Conservation (phyloP, 2,329 filamentous ascomycete genomes). For the Tolypocladium pustulatum region DNA sequence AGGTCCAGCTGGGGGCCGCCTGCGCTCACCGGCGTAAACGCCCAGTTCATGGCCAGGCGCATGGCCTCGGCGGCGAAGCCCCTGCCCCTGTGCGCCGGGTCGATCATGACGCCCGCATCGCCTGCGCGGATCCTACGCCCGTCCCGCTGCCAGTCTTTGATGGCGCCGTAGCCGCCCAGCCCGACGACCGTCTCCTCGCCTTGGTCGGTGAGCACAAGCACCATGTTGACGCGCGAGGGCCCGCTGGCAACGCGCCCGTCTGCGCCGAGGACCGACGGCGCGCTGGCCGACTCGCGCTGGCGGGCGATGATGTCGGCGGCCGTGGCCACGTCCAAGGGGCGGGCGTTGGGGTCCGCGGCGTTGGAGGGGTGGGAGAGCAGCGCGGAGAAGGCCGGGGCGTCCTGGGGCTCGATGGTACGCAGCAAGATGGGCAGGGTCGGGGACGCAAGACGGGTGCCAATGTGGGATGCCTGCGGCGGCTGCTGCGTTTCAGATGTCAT, state of each 20-base stretch:
- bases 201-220: slow-evolving; percentile 6
- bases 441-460: slow-evolving; percentile 12
- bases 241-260: slow-evolving; percentile 8
- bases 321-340: slow-evolving; percentile 5
- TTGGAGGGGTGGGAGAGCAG: slow-evolving; percentile 13
- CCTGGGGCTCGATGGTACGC: slow-evolving; percentile 11
- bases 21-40: slow-evolving; percentile 8
- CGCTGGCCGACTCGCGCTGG: slow-evolving; percentile 13
- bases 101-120: slow-evolving; percentile 17
- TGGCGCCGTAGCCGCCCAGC: slow-evolving; percentile 17
- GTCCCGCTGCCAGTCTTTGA: slow-evolving; percentile 12
- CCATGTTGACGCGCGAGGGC: slow-evolving; percentile 15
- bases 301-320: slow-evolving; percentile 9
- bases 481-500: not conserved
- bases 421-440: slow-evolving; percentile 13
- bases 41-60: slow-evolving; percentile 14
- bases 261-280: slow-evolving; percentile 9
- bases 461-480: slow-evolving; percentile 8
- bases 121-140: slow-evolving; percentile 10
- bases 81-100: slow-evolving; percentile 9
- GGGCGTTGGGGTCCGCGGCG: slow-evolving; percentile 7
- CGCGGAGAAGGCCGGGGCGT: slow-evolving; percentile 10
- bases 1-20: slow-evolving; percentile 17
- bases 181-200: slow-evolving; percentile 9
- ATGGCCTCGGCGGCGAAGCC: slow-evolving; percentile 16